Percentiles rank a stretch among this genome's conserved stretches.
Evolutionary conservation across 208 protist genomes (phyloP).

Genomic region (Wallacemonas sp.): DNA sequence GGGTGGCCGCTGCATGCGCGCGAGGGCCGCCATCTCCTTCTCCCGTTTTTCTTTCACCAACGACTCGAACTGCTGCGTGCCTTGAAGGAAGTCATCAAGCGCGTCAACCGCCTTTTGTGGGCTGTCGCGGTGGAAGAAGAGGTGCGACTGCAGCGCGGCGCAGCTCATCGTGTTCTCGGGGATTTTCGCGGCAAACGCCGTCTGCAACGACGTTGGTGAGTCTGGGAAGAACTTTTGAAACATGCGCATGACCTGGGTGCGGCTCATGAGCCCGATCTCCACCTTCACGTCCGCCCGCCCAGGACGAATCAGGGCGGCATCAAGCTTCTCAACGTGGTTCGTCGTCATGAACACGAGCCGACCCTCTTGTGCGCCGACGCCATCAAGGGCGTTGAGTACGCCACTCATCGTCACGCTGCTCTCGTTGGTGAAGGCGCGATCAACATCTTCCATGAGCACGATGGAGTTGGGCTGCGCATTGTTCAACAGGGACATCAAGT

Average conservation of each 20-base stretch:
- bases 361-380: slow-evolving; percentile 94
- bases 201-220: slow-evolving; percentile 19
- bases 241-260: slow-evolving; percentile 69
- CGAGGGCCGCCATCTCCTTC: slow-evolving; percentile 22
- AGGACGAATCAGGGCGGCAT: slow-evolving; percentile 93
- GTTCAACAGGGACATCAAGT: slow-evolving; percentile 86
- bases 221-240: slow-evolving; percentile 89
- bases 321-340: slow-evolving; percentile 95
- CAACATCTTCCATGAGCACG: slow-evolving; percentile 96
- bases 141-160: slow-evolving; percentile 92
- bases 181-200: slow-evolving; percentile 42
- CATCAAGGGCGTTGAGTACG: slow-evolving; percentile 96
- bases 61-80: slow-evolving; percentile 46
- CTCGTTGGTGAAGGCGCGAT: slow-evolving; percentile 89
- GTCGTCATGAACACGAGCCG: slow-evolving; percentile 97
- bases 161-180: slow-evolving; percentile 56
- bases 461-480: slow-evolving; percentile 81
- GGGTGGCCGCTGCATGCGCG: background rate
- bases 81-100: slow-evolving; percentile 42
- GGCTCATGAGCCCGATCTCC: slow-evolving; percentile 70
- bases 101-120: slow-evolving; percentile 44
- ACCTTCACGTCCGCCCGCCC: slow-evolving; percentile 94
- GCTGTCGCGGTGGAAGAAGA: slow-evolving; percentile 89
- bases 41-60: slow-evolving; percentile 41
- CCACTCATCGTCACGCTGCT: slow-evolving; percentile 93